phyloP scores from a whole-genome alignment of 208 protist genomes.

The Leishmania martiniquensis region DNA sequence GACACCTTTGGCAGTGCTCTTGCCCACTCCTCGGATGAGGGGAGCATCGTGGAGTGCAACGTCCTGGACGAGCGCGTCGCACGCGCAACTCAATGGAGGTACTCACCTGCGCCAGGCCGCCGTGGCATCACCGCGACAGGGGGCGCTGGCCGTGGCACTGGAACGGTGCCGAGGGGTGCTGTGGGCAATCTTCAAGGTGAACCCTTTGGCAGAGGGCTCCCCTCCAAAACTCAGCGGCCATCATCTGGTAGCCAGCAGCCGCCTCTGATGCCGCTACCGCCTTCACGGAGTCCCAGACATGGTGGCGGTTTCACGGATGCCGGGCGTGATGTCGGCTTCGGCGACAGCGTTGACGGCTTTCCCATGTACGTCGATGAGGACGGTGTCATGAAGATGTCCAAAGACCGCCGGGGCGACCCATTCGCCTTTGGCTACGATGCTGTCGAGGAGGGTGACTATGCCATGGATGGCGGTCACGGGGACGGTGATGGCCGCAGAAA shows the following conservation, averaged over 20 bases:
- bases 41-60: constrained; percentile 19
- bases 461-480: not conserved
- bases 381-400: constrained; percentile 29
- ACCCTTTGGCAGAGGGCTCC: not conserved
- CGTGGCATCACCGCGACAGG: not conserved
- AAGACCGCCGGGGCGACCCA: constrained; percentile 22
- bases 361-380: constrained; percentile 34
- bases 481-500: not conserved
- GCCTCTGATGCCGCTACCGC: not conserved
- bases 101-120: not conserved
- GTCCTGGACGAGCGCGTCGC: constrained; percentile 1
- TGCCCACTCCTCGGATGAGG: constrained; percentile 9
- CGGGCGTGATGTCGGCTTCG: constrained; percentile 8
- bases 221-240: not conserved
- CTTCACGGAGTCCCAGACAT: not conserved
- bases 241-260: not conserved
- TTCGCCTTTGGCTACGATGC: constrained; percentile 32
- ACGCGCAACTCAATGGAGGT: not conserved
- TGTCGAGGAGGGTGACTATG: constrained; percentile 10
- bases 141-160: not conserved
- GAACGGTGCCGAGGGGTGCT: not conserved
- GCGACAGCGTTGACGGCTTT: constrained; percentile 31
- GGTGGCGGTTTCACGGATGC: not conserved
- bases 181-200: not conserved
- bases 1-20: not conserved